Conservation (phyloP, 352 stramenopile species). For the Phytophthora pistaciae region DNA sequence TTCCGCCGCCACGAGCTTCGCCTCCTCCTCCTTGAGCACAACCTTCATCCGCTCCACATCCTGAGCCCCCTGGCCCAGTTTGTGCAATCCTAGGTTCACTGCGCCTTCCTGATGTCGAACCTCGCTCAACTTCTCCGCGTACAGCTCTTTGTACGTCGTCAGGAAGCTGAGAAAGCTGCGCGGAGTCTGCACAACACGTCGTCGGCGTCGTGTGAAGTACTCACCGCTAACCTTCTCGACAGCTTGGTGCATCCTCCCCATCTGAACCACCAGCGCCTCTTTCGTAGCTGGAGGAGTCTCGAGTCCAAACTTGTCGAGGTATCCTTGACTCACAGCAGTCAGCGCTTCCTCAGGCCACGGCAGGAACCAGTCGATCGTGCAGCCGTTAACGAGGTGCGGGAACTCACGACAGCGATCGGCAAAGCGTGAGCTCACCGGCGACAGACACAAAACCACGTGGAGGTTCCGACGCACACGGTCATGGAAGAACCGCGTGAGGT, state of each 20-base stretch:
- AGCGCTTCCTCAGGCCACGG: slow-evolving; percentile 91
- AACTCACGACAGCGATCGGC: slow-evolving; percentile 88
- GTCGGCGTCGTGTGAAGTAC: slow-evolving; percentile 80
- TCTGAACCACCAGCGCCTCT: slow-evolving; percentile 72
- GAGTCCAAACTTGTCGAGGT: slow-evolving; percentile 74
- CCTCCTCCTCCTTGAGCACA: slow-evolving; percentile 87
- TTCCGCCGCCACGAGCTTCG: slow-evolving; percentile 87
- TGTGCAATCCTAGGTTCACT: slow-evolving; percentile 90
- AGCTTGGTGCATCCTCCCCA: slow-evolving; percentile 80
- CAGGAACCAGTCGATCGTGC: slow-evolving; percentile 93
- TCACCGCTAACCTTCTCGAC: slow-evolving; percentile 75
- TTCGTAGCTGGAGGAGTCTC: slow-evolving; percentile 64
- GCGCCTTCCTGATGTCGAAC: slow-evolving; percentile 83
- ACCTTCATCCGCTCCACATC: slow-evolving; percentile 94
- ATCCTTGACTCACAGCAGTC: slow-evolving; percentile 82
- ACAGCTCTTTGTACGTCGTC: slow-evolving; percentile 79
- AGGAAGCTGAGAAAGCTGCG: slow-evolving; percentile 91
- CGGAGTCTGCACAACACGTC: slow-evolving; percentile 91
- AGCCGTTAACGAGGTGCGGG: slow-evolving; percentile 88
- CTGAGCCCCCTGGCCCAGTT: slow-evolving; percentile 85
- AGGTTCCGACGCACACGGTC: slow-evolving; percentile 87
- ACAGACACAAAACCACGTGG: slow-evolving; percentile 90
- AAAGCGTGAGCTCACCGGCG: slow-evolving; percentile 84
- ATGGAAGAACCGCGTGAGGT: slow-evolving; percentile 89
- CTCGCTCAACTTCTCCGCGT: slow-evolving; percentile 77